A percentile compares a stretch with the other conserved stretches of the same genome.
phyloP scores from a whole-genome alignment of 208 protist genomes.

The Acanthamoeba healyi region DNA sequence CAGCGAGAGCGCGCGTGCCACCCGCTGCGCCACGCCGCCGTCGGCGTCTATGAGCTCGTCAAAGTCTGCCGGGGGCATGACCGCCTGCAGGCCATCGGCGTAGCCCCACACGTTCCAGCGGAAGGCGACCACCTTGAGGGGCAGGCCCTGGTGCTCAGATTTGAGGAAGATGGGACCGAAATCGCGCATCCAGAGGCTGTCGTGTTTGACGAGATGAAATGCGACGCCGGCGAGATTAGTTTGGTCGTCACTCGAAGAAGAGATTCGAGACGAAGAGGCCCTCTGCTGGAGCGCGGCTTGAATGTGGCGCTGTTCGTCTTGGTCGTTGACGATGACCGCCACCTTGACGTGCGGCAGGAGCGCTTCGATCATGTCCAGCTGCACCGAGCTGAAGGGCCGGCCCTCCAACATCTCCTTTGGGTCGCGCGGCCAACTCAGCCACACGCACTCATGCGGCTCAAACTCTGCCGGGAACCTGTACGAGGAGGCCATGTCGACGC shows the following conservation, averaged over 20 bases:
- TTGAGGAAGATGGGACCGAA: conserved; percentile 80
- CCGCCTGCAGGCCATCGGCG: neutral
- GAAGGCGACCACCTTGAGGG: conserved; percentile 67
- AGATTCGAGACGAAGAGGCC: no score
- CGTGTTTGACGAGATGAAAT: conserved; percentile 20
- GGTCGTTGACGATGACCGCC: neutral
- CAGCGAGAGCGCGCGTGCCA: neutral
- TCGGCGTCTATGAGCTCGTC: conserved; percentile 12
- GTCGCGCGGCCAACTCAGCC: conserved; percentile 39
- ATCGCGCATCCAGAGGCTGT: conserved; percentile 79
- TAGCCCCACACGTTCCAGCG: conserved; percentile 63
- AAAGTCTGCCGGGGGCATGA: neutral
- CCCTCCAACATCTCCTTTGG: neutral
- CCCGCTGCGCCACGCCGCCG: neutral
- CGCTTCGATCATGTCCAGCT: conserved; percentile 51
- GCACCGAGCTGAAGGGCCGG: conserved; percentile 1
- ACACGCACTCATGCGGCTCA: conserved; percentile 60
- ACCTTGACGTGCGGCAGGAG: conserved; percentile 50
- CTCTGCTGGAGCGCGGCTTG: neutral
- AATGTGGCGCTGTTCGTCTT: neutral
- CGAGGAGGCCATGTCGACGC: neutral
- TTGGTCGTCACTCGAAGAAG: no score
- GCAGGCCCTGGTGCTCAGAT: neutral
- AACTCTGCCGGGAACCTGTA: conserved; percentile 72
- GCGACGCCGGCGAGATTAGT: no score